Evolutionary conservation across 2,329 filamentous ascomycete genomes (phyloP).

Genomic region (Epichloe sp.): DNA sequence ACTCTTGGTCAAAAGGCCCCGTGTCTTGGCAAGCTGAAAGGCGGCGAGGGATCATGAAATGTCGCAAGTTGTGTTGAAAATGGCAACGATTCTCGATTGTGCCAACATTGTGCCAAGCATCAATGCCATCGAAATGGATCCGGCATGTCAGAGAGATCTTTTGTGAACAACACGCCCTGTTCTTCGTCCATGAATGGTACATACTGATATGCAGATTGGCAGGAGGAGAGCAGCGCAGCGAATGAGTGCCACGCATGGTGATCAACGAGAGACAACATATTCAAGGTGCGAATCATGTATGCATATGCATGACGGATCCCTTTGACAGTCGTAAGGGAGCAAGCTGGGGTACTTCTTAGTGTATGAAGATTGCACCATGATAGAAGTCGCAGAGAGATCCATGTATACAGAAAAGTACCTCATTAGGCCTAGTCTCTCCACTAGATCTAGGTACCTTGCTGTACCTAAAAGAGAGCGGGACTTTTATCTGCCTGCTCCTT

Average conservation of each 20-base stretch:
- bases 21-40: not conserved
- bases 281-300: no score
- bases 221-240: not conserved
- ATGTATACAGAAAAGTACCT: no score
- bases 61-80: not conserved
- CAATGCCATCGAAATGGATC: not conserved
- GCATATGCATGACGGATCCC: no score
- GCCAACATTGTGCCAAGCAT: not conserved
- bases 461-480: no score
- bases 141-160: not conserved
- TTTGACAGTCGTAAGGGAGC: no score
- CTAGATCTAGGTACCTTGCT: no score
- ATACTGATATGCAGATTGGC: not conserved
- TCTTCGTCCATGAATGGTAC: not conserved
- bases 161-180: not conserved
- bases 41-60: constrained; percentile 1
- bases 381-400: no score
- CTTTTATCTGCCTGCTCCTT: not conserved
- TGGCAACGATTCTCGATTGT: not conserved
- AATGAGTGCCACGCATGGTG: no score
- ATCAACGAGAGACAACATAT: no score
- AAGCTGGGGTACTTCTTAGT: no score
- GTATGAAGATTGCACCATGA: no score
- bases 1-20: not conserved
- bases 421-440: no score